These are phyloP conservation scores for Malassezia cuniculi DNA, from an alignment of 1,284 basidiomycete species.

Conservation along the genomic window DNA sequence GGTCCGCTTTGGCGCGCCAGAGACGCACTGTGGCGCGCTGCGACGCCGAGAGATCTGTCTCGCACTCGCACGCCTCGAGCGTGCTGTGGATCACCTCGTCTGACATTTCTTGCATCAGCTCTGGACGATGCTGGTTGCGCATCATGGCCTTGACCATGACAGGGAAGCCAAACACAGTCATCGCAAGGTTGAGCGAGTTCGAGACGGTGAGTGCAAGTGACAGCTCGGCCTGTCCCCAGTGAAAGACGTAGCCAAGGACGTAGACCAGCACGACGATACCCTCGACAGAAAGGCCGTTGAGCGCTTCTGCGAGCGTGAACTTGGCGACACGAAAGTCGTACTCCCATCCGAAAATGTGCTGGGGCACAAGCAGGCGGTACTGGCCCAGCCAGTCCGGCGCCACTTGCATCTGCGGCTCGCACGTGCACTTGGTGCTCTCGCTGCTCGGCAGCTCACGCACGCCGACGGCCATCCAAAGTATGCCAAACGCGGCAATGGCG, in stretches of 20 bases:
- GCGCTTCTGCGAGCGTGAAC: constrained; percentile 4
- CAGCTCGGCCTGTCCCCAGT: constrained; percentile 5
- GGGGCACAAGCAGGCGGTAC: constrained; percentile 11
- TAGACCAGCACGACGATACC: constrained; percentile 10
- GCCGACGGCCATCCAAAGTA: not conserved
- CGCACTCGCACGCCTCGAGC: constrained; percentile 1
- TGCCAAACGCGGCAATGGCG: constrained; percentile 2
- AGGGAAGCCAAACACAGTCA: constrained; percentile 1
- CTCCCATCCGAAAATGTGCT: constrained; percentile 1
- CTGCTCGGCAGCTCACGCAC: not conserved
- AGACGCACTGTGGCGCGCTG: constrained; percentile 6
- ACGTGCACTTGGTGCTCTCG: not conserved
- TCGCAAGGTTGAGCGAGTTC: constrained; percentile 4
- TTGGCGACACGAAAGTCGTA: constrained; percentile 11
- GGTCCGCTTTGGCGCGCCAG: constrained; percentile 13
- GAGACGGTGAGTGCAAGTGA: constrained; percentile 4
- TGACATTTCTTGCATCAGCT: not conserved
- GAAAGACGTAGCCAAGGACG: constrained; percentile 10
- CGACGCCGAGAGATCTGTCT: constrained; percentile 1
- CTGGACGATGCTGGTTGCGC: not conserved
- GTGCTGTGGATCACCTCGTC: too few species aligned
- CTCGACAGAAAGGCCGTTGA: constrained; percentile 6
- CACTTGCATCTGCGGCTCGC: not conserved
- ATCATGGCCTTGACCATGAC: not conserved
- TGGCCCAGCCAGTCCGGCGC: constrained; percentile 12